A percentile compares a stretch with the other conserved stretches of the same genome.
phyloP scores from a whole-genome alignment of 768 basidiomycete genomes.

The Rhodosporidiobolus odoratus region DNA sequence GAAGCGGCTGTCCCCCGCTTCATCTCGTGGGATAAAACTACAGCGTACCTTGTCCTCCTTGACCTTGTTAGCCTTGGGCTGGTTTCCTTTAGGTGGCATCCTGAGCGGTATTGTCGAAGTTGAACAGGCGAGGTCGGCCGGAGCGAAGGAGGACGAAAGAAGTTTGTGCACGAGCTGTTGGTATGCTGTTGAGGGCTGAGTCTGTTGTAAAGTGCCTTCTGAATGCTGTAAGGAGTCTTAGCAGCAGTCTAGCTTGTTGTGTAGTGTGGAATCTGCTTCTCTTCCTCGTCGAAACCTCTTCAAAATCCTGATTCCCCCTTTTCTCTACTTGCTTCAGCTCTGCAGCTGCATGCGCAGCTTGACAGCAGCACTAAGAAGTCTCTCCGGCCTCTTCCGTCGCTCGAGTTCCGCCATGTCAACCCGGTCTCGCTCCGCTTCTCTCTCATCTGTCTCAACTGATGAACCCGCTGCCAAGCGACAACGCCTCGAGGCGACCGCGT shows the following conservation, averaged over 20 bases:
- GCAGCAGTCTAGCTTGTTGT: no score
- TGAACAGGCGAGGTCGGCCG: neutral
- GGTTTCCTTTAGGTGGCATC: conserved; percentile 77
- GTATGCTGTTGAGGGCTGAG: neutral
- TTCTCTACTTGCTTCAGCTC: neutral
- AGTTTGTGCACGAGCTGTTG: neutral
- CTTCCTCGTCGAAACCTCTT: no score
- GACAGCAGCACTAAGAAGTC: neutral
- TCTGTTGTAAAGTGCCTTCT: neutral
- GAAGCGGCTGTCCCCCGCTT: neutral
- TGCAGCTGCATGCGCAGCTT: neutral
- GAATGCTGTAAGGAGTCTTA: no score
- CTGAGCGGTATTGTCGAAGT: neutral
- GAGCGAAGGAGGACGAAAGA: neutral
- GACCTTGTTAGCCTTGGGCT: conserved; percentile 67
- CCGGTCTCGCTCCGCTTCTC: conserved; percentile 1
- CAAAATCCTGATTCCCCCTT: neutral
- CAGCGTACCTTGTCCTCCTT: conserved; percentile 52
- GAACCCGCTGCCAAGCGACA: conserved; percentile 52
- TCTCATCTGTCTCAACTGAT: neutral
- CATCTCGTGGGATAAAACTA: conserved; percentile 43
- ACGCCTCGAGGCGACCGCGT: conserved; percentile 54
- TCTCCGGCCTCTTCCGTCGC: neutral
- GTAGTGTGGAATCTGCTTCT: no score
- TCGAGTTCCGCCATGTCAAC: neutral